Conservation (phyloP, 805 yeast species). For the Priceomyces haplophilus region DNA sequence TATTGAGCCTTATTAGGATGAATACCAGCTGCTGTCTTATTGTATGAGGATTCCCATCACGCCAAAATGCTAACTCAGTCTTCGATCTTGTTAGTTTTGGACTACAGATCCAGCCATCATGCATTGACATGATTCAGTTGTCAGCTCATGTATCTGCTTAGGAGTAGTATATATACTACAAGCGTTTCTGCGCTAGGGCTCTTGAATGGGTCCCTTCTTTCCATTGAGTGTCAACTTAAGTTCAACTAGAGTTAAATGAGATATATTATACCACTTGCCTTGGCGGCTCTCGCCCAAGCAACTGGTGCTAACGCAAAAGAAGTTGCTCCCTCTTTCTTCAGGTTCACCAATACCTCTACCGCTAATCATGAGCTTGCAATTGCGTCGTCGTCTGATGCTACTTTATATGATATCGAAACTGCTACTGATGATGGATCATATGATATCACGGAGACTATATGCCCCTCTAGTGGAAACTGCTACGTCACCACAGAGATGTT, state of each 20-base stretch:
- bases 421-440: slow-evolving; percentile 17
- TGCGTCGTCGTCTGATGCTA: slow-evolving; percentile 6
- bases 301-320: slow-evolving; percentile 14
- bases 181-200: neutral
- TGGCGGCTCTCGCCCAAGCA: slow-evolving; percentile 20
- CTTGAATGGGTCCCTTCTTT: neutral
- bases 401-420: slow-evolving; percentile 23
- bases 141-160: too few species aligned
- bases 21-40: neutral
- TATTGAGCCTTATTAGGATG: neutral
- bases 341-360: slow-evolving; percentile 15
- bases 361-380: slow-evolving; percentile 1
- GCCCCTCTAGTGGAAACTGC: slow-evolving; percentile 27
- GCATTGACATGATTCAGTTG: too few species aligned
- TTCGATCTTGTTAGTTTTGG: neutral
- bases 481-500: slow-evolving; percentile 32
- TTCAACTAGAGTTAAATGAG: slow-evolving; percentile 1
- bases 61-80: neutral
- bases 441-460: slow-evolving; percentile 28
- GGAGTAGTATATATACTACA: neutral
- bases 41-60: neutral
- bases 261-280: neutral
- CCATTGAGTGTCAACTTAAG: too few species aligned
- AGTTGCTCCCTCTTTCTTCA: slow-evolving; percentile 21
- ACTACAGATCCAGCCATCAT: neutral